These are phyloP conservation scores for Ganoderma lingzhi DNA, from an alignment of 1,284 basidiomycete genomes.

Conservation along the genomic window DNA sequence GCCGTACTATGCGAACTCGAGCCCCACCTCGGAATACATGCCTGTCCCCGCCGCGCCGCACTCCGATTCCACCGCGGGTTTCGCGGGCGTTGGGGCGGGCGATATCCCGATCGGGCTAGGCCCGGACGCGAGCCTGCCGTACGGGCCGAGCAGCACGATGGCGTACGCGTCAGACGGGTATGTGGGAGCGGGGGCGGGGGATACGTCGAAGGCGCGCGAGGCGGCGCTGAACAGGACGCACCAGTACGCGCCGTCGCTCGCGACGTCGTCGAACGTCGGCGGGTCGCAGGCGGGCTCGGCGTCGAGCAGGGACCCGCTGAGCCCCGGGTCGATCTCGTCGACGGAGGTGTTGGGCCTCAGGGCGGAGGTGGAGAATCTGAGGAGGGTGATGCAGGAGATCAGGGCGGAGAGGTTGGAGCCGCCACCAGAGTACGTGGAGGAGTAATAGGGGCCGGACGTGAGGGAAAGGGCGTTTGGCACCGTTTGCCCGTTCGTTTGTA, in stretches of 20 bases:
- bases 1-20: conserved; percentile 16
- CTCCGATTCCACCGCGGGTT: conserved; percentile 9
- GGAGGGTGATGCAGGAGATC: conserved; percentile 38
- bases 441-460: not conserved
- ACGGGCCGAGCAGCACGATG: not conserved
- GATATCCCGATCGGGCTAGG: not conserved
- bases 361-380: conserved; percentile 39
- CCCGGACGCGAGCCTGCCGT: not conserved
- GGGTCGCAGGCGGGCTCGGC: conserved; percentile 14
- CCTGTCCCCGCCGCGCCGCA: not conserved
- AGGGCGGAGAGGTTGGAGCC: conserved; percentile 35
- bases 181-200: not conserved
- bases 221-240: conserved; percentile 16
- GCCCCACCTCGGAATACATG: not conserved
- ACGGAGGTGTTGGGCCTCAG: conserved; percentile 35
- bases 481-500: not conserved
- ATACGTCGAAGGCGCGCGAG: conserved; percentile 31
- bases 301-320: conserved; percentile 34
- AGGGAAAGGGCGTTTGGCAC: not conserved
- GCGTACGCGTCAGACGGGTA: conserved; percentile 7
- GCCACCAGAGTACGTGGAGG: conserved; percentile 33
- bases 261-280: conserved; percentile 17
- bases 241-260: conserved; percentile 15
- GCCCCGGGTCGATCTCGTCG: conserved; percentile 27
- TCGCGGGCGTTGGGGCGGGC: conserved; percentile 10